Evolutionary conservation across 1,284 basidiomycete genomes (phyloP), one percentile per base, ranked within the genome.

Genomic region (Anthracocystis panici-leucophaei): DNA sequence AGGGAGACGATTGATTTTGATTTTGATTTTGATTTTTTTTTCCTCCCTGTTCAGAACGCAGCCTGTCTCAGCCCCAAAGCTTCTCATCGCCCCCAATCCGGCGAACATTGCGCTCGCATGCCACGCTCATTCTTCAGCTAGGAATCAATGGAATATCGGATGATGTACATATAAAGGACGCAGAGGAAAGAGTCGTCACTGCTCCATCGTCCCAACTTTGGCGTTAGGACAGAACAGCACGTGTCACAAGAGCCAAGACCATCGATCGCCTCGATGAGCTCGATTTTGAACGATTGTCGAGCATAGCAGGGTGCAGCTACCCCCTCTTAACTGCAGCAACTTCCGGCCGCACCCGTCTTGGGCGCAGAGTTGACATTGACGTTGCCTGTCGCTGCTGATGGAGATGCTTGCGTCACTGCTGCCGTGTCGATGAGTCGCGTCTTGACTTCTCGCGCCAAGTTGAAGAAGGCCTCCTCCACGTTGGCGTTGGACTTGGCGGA

Each of bases 381-480:
- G 44, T 70, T 77, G 45, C 70, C 75, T 10, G 75, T 50, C 23
- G 69, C 52, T 12, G 69, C 58, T 41, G 68, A 69, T 33, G 72
- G 59, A 27, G 72, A 63, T 5, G 66, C 58, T 49, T 69, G 72
- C 2, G 72, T 62, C 5, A 69, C 61, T n/a, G 74, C 74, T 11
- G 75, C 75, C 27, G 75, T 69, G 57, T 99, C 97, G 85, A 99
- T 97, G 80, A 99, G 89, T 58, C 96, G 92, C 52, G 93, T 91
- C 89, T 99, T 99, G 59, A 80, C 74, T 55, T 69, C 66, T 20
- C 95, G 90, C 40, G 97, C 96, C 64, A 99, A 89, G 14, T 92
- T 93, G 87, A 99, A 98, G 89, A 99, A 99, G 3, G 97, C 96
- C 82, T 98, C 95, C 87, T 99, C 97, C 21, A 99, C 97, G 74